Conservation (phyloP, 176 grass and related monocot species). For the Cocos nucifera region DNA sequence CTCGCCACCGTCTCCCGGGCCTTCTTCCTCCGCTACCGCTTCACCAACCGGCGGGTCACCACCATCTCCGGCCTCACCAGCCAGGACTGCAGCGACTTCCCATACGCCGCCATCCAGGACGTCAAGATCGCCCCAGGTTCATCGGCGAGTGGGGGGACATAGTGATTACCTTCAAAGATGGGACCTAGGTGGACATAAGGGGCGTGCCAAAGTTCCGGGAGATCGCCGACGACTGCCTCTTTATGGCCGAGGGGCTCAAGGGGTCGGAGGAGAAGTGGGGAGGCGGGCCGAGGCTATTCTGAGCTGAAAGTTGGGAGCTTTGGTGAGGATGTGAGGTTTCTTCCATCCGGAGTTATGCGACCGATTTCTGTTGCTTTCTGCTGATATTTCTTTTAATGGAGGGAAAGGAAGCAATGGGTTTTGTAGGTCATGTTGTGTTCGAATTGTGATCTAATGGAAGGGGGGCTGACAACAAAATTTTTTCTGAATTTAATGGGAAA, state of each 20-base stretch:
- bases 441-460: too few species aligned
- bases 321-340: too few species aligned
- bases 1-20: slow-evolving; percentile 70
- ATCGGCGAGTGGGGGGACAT: slow-evolving; percentile 91
- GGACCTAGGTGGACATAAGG: slow-evolving; percentile 84
- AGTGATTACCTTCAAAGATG: slow-evolving; percentile 79
- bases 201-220: slow-evolving; percentile 88
- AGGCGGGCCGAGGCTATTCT: too few species aligned
- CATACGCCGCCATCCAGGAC: slow-evolving; percentile 54
- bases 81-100: slow-evolving; percentile 82
- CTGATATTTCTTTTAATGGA: too few species aligned
- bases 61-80: slow-evolving; percentile 74
- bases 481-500: too few species aligned
- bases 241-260: slow-evolving; percentile 26
- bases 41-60: slow-evolving; percentile 72
- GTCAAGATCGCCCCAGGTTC: slow-evolving; percentile 12
- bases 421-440: too few species aligned
- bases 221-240: slow-evolving; percentile 69
- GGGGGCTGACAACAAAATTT: too few species aligned
- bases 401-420: too few species aligned
- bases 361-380: too few species aligned
- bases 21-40: slow-evolving; percentile 82
- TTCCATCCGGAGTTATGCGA: too few species aligned
- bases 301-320: too few species aligned
- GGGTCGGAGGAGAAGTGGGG: too few species aligned